A percentile compares a stretch with the other conserved stretches of the same genome.
Conservation (phyloP, 163 green algal species). For the Volvox carteri region DNA sequence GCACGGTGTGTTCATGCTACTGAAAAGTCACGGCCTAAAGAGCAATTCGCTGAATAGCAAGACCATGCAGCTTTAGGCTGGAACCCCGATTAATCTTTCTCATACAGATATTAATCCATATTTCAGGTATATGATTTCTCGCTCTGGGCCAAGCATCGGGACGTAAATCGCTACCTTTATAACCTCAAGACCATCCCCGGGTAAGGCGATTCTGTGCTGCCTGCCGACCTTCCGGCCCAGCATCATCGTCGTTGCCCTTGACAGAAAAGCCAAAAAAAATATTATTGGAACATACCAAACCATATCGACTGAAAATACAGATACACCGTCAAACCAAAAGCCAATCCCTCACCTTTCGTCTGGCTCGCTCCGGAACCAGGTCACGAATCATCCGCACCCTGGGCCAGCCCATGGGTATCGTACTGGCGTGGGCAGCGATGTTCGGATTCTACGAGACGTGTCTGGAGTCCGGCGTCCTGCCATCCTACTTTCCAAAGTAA, state of each 20-base stretch:
- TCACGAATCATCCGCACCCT: slow-evolving; percentile 57
- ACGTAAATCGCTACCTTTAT: slow-evolving; percentile 42
- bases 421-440: slow-evolving; percentile 41
- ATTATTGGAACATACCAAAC: too few relatives aligned
- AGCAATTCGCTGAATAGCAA: too few relatives aligned
- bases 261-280: too few relatives aligned
- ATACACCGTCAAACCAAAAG: neutral
- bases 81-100: too few relatives aligned
- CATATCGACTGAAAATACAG: too few relatives aligned
- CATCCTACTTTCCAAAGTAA: slow-evolving; percentile 46
- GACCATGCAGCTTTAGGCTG: too few relatives aligned
- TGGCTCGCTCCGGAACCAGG: too few relatives aligned
- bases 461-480: slow-evolving; percentile 39
- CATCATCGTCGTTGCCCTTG: too few relatives aligned
- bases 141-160: slow-evolving; percentile 47
- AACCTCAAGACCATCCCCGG: slow-evolving; percentile 49
- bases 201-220: too few relatives aligned
- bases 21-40: too few relatives aligned
- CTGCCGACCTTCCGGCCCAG: neutral
- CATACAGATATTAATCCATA: too few relatives aligned
- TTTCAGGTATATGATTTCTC: slow-evolving; percentile 53
- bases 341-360: neutral
- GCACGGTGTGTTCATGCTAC: slow-evolving; percentile 30
- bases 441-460: slow-evolving; percentile 57
- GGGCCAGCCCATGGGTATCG: slow-evolving; percentile 38